Conservation (phyloP, 2,329 filamentous ascomycete genomes). For the Niveomyces coronatus region DNA sequence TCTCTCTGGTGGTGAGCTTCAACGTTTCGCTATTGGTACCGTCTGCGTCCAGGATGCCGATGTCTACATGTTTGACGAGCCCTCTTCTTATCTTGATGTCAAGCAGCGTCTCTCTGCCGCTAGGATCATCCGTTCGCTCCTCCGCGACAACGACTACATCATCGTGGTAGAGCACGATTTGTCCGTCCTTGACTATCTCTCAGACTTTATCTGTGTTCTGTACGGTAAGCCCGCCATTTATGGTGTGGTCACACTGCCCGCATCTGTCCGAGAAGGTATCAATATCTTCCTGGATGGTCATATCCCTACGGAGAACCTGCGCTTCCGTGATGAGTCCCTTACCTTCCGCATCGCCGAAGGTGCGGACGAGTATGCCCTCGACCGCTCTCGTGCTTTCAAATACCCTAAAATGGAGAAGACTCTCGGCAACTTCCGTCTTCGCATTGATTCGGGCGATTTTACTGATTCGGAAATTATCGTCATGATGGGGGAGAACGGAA, state of each 20-base stretch:
- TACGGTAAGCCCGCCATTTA: constrained; percentile 95
- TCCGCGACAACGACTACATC: constrained; percentile 85
- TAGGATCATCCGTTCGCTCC: constrained; percentile 81
- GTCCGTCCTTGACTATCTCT: constrained; percentile 96
- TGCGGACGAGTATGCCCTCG: constrained; percentile 75
- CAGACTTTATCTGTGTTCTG: constrained; percentile 94
- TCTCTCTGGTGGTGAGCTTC: constrained; percentile 93
- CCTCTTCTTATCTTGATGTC: constrained; percentile 97
- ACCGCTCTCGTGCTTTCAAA: constrained; percentile 73
- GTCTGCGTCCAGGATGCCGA: constrained; percentile 95
- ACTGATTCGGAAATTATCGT: constrained; percentile 98
- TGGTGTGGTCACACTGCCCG: constrained; percentile 90
- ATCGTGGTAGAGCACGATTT: constrained; percentile 99
- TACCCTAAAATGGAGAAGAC: constrained; percentile 94
- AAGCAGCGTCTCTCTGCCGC: constrained; percentile 95
- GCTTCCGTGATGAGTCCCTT: constrained; percentile 93
- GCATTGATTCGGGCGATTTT: constrained; percentile 73
- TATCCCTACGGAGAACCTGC: constrained; percentile 95
- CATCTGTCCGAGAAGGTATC: constrained; percentile 97
- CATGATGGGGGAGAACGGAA: constrained; percentile 99
- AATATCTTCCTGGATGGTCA: constrained; percentile 98
- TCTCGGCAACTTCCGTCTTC: constrained; percentile 76
- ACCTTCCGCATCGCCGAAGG: constrained; percentile 91
- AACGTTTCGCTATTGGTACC: constrained; percentile 93
- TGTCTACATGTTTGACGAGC: constrained; percentile 99